Evolutionary conservation across 2,329 filamentous ascomycete species (phyloP), one percentile per base, ranked within the genome.

Genomic region (Aspergillus sp.): DNA sequence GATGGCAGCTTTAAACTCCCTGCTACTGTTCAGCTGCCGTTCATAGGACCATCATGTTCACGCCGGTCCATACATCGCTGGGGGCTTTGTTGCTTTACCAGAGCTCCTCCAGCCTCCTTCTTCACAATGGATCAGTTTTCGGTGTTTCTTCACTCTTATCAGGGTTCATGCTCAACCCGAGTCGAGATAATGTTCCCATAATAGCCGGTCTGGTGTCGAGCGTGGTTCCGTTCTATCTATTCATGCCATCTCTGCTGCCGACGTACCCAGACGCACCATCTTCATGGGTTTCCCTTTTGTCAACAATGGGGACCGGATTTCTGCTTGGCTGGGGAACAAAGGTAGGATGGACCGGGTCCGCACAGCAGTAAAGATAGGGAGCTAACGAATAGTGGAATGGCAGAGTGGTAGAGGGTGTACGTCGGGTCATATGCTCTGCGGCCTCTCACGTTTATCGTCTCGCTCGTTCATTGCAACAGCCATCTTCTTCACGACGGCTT

Each of bases 361-460:
- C 11, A 15, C 23, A 6, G 9, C 23, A 52, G 23, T 9, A 40
- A 43, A 31, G 9, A 44, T 37, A 14, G 14, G 14, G 3, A 21
- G 35, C 49, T 58, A 40, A 59, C 51, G 11, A 19, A 3, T 21
- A 12, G 6, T 11, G 17, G 19, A 33, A 27, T 25, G 25, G 37
- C 56, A 80, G 78, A 76, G 75, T 62, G 76, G 73, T 49, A 75
- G 76, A 54, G 81, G 82, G 17, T 84, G 82, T 63, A 83, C 81
- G 9, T 83, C 81, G 2, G 81, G 81, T 52, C 81, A 84, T 63
- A 82, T 84, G 78, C 77, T 84, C 33, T 83, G 81, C 59, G 82
- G 82, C 2, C 64, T 84, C 4, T 76, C 79, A 5, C 76, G 80
- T 41, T 71, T 81, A 25, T 82, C 78, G 14, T 71, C 74, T n/a